Base-by-base conservation (phyloP, 106 monocot species). In the Apostasia shenzhenica region DNA sequence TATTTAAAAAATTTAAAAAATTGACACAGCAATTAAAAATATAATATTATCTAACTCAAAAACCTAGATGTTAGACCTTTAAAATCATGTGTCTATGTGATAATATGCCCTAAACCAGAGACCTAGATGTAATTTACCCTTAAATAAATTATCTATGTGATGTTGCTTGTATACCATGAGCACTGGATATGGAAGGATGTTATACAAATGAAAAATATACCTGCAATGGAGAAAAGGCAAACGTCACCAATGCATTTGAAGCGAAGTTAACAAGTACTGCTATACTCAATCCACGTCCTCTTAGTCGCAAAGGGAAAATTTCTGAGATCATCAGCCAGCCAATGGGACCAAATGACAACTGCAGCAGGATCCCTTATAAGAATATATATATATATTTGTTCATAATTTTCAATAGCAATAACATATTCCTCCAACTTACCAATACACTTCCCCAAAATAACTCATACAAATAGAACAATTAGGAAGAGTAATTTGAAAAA, bases 321-420 rank as follows among this genome's bases (percentile, higher is more conserved):
- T 97, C 97, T 6, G 97, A 97, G 59, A 97, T 97, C 89, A 97
- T 87, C 73, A 97, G 75, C 97, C 97, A 97, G 41, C 97, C 97
- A 64, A 97, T 92, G 44, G 97, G 97, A 59, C 97, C 97, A 77
- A 97, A 97, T 6, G 97, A 97, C 51, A 97, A 79, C 97, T 97
- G 87, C 74, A 86, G 54, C 67, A 91, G 7, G 54, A 78, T 4
- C 41, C 49, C 12, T 64, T 14, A 46, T 59, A 39, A 72, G 57
- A 74, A 64, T 14, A 26, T 26, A 40, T 47, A 40, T 47, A 43
- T 10, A 70, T 14, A 47, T 61, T 12, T 38, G 6, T 3, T 12
- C 2, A 61, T 10, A 61, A 61, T 9, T 42, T 43, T 44, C 2
- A 40, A 61, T 8, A 41, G 8, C 10, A 8, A 61, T 26, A 26